Evolutionary conservation across 1,284 basidiomycete species (phyloP).

Genomic region (Dichomitus squalens): DNA sequence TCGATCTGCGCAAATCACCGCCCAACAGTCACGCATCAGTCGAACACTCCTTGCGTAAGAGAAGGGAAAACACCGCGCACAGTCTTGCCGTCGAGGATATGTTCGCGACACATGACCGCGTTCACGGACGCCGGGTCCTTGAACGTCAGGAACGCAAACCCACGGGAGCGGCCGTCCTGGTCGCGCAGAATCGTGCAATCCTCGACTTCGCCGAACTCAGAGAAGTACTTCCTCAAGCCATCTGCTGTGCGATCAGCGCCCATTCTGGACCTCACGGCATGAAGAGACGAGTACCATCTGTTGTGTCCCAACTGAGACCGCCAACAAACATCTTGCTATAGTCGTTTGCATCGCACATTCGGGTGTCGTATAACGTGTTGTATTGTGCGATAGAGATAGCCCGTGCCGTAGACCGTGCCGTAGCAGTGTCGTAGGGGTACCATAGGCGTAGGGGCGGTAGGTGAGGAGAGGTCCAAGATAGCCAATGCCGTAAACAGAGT

Average conservation of each 20-base stretch:
- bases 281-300: constrained; percentile 70
- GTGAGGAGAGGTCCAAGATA: constrained; percentile 11
- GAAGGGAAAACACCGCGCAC: constrained; percentile 11
- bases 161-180: constrained; percentile 83
- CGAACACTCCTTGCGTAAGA: neutral
- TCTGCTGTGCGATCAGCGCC: constrained; percentile 43
- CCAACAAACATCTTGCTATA: constrained; percentile 97
- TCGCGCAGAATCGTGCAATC: constrained; percentile 95
- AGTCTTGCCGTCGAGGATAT: constrained; percentile 87
- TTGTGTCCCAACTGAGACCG: constrained; percentile 96
- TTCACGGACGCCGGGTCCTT: constrained; percentile 79
- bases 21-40: neutral
- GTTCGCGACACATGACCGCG: constrained; percentile 79
- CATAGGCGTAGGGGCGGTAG: constrained; percentile 16
- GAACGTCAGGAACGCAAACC: constrained; percentile 94
- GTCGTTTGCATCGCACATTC: constrained; percentile 5
- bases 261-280: neutral
- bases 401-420: constrained; percentile 3
- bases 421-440: constrained; percentile 7
- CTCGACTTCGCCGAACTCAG: constrained; percentile 79
- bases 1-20: constrained; percentile 70
- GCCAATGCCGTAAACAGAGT: constrained; percentile 19
- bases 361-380: constrained; percentile 21
- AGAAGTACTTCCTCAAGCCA: constrained; percentile 68
- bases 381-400: constrained; percentile 9